These are phyloP conservation scores for Pyronema omphalodes DNA, from an alignment of 495 filamentous ascomycete genomes.

Conservation along the genomic window DNA sequence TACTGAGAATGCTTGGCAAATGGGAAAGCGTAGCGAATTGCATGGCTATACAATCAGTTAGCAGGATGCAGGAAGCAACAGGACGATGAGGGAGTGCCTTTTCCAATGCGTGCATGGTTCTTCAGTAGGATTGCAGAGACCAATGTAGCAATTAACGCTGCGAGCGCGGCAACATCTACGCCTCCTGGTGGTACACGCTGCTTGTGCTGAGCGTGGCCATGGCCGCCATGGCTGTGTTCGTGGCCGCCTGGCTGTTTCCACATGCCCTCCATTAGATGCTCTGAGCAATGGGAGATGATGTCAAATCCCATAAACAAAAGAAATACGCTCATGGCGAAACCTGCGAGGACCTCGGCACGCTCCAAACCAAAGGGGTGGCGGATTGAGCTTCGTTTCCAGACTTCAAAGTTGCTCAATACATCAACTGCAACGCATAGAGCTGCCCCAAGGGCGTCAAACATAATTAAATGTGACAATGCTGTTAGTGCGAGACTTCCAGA, in stretches of 20 bases:
- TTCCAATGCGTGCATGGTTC: constrained; percentile 87
- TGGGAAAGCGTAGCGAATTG: constrained; percentile 67
- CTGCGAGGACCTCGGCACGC: constrained; percentile 79
- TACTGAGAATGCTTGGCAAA: constrained; percentile 63
- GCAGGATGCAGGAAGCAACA: not conserved
- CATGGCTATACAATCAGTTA: constrained; percentile 28
- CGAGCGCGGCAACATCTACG: constrained; percentile 63
- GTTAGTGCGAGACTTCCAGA: constrained; percentile 82
- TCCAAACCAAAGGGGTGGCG: constrained; percentile 88
- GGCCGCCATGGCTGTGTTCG: constrained; percentile 12
- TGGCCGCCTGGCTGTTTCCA: constrained; percentile 26
- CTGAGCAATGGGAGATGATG: constrained; percentile 76
- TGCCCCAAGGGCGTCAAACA: constrained; percentile 86
- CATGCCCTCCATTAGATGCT: constrained; percentile 56
- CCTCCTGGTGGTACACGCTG: constrained; percentile 50
- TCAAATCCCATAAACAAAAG: constrained; percentile 94
- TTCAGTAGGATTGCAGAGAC: constrained; percentile 71
- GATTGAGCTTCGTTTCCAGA: constrained; percentile 85
- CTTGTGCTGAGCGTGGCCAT: constrained; percentile 36
- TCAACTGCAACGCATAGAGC: constrained; percentile 87
- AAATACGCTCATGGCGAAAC: constrained; percentile 91
- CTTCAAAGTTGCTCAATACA: constrained; percentile 85
- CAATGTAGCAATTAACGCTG: constrained; percentile 74
- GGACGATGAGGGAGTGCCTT: constrained; percentile 29
- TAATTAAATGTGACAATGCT: constrained; percentile 75